These are phyloP conservation scores for Lojkania enalia DNA, from an alignment of 2,329 filamentous ascomycete genomes.

Conservation along the genomic window DNA sequence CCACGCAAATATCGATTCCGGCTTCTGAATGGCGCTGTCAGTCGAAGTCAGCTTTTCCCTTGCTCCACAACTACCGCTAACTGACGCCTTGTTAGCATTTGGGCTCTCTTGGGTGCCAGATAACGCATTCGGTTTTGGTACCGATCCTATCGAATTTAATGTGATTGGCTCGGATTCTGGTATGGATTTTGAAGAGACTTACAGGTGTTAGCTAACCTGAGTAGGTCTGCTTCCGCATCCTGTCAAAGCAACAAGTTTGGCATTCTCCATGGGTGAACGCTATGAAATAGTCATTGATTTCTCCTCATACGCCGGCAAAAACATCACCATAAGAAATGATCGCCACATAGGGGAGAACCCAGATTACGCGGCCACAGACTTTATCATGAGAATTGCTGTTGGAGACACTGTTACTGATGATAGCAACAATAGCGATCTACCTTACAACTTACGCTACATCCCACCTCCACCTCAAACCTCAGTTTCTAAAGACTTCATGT, in stretches of 20 bases:
- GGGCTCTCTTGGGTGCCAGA: constrained; percentile 49
- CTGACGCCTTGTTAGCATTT: constrained; percentile 52
- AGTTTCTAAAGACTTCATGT: constrained; percentile 32
- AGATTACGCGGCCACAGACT: constrained; percentile 54
- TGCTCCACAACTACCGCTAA: neutral
- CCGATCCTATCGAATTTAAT: constrained; percentile 50
- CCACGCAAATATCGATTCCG: constrained; percentile 63
- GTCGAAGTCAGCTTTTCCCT: constrained; percentile 20
- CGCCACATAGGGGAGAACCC: constrained; percentile 49
- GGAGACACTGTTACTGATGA: constrained; percentile 30
- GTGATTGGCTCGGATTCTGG: constrained; percentile 59
- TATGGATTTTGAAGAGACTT: constrained; percentile 13
- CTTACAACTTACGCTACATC: constrained; percentile 29
- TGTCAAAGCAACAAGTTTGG: constrained; percentile 48
- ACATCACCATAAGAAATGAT: constrained; percentile 52
- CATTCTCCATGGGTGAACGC: constrained; percentile 59
- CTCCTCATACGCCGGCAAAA: constrained; percentile 52
- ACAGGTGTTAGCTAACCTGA: too few relatives aligned
- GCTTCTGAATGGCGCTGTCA: constrained; percentile 51
- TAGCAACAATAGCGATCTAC: constrained; percentile 32
- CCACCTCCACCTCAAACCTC: constrained; percentile 26
- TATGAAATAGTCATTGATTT: constrained; percentile 64
- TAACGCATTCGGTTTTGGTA: constrained; percentile 26
- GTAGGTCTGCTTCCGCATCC: constrained; percentile 53
- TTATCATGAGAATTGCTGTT: constrained; percentile 51